Conservation (phyloP, 2,329 filamentous ascomycete genomes). For the Diaporthe citriasiana region DNA sequence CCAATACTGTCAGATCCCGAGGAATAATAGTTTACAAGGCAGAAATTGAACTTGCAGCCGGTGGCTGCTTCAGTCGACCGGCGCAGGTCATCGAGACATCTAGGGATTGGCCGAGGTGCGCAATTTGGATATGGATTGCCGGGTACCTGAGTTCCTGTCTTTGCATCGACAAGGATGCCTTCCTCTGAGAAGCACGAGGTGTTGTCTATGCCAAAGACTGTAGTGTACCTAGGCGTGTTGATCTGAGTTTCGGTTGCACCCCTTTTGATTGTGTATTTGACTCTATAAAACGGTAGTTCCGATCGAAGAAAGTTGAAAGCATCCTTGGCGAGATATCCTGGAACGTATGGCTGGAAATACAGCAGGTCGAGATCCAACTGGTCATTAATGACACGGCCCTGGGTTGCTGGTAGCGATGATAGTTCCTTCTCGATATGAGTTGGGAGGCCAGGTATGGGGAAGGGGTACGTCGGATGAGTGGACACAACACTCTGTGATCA, state of each 20-base stretch:
- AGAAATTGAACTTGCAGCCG: conserved; percentile 81
- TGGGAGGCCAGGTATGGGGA: conserved; percentile 63
- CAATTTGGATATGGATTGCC: conserved; percentile 69
- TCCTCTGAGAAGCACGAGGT: conserved; percentile 70
- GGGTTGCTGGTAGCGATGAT: conserved; percentile 62
- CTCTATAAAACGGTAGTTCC: conserved; percentile 82
- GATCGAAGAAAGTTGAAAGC: conserved; percentile 79
- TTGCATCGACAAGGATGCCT: conserved; percentile 61
- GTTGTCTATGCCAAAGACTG: conserved; percentile 71
- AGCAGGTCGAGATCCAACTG: conserved; percentile 80
- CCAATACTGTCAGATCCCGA: conserved; percentile 81
- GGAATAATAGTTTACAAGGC: conserved; percentile 88
- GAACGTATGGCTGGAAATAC: conserved; percentile 82
- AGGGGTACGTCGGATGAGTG: conserved; percentile 63
- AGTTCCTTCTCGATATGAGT: conserved; percentile 56
- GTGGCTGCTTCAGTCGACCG: conserved; percentile 75
- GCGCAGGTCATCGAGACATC: conserved; percentile 76
- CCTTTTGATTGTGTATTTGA: conserved; percentile 80
- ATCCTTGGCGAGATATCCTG: conserved; percentile 65
- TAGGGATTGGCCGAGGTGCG: conserved; percentile 77
- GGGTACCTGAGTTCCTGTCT: conserved; percentile 54
- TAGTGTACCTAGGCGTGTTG: conserved; percentile 67
- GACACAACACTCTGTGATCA: conserved; percentile 50
- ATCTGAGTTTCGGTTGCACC: conserved; percentile 74
- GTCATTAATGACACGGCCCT: conserved; percentile 71